Evolutionary conservation across 345 rosid species (phyloP).

Genomic region (Eucalyptus curtisii): DNA sequence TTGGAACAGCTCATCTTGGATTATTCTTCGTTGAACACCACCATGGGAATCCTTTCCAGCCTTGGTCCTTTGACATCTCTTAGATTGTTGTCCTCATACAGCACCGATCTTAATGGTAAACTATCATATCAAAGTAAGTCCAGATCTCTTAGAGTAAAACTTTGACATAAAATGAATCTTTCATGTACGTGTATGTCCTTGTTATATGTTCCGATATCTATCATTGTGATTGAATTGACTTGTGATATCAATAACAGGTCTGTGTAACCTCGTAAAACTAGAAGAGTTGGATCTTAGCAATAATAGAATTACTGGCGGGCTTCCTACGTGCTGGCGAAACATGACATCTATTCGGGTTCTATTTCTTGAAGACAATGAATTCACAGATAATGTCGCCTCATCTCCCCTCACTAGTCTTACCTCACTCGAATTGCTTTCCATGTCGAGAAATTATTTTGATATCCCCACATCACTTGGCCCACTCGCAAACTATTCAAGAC

Average conservation of each 20-base stretch:
- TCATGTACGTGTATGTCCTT: not conserved
- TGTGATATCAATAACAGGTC: not conserved
- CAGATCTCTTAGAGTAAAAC: rapidly evolving
- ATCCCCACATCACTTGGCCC: not conserved
- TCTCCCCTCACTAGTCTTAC: not conserved
- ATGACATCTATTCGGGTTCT: not conserved
- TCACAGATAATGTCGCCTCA: not conserved
- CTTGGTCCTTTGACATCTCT: not conserved
- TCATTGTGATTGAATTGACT: not conserved
- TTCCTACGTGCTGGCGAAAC: not conserved
- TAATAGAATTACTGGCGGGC: rapidly evolving
- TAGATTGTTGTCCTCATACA: not conserved
- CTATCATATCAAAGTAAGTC: not conserved
- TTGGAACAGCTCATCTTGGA: not conserved
- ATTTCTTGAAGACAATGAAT: not conserved
- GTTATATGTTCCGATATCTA: rapidly evolving
- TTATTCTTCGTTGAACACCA: not conserved
- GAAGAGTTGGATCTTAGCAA: not conserved
- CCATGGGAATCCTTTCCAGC: not conserved
- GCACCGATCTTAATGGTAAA: rapidly evolving
- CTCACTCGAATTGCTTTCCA: not conserved
- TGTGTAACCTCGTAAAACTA: not conserved
- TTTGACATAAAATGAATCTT: too few species aligned
- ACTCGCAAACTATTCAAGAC: not conserved
- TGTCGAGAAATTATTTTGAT: not conserved